Evolutionary conservation across 768 basidiomycete species (phyloP), one percentile per base, ranked within the genome.

Genomic region (Pleurotus salmoneostramineus): DNA sequence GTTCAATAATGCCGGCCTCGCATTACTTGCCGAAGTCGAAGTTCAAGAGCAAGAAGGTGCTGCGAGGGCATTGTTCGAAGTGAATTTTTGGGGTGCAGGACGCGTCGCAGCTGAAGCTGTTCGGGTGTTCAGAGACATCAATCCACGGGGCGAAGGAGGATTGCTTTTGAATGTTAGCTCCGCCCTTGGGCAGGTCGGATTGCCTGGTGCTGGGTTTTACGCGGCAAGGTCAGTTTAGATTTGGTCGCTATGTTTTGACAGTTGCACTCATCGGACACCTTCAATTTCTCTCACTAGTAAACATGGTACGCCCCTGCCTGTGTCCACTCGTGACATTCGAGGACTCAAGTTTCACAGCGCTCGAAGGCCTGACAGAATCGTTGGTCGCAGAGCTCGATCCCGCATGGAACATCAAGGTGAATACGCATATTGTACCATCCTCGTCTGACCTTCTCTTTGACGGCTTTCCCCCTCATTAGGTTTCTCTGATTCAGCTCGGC

Each of bases 351-450:
- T 50, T 11, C 52, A 12, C 11, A 75, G 69, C 68, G 1, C 17
- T 69, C 0, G 71, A 74, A 45, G 69, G 66, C 10, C 57, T 71
- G 36, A 66, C 62, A 7, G 64, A 69, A 44, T 34, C 66, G 2
- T 56, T 76, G 2, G 64, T 64, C 0, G 60, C 57, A 21, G 75
- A 77, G 44, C 7, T 77, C 6, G 63, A 69, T 17, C 72, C 72
- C 0, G 56, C 49, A 10, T 77, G 75, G 74, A 76, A 74, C 49
- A 74, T 74, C 32, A 51, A n/a, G n/a, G n/a, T n/a, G n/a, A n/a
- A n/a, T n/a, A n/a, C n/a, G n/a, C n/a, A n/a, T n/a, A n/a, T n/a
- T n/a, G n/a, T n/a, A n/a, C n/a, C n/a, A n/a, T n/a, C n/a, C n/a
- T n/a, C n/a, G n/a, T n/a, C n/a, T n/a, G n/a, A n/a, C n/a, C n/a